Evolutionary conservation across 257 asterid genomes (phyloP).

Genomic region (Capsicum chinense): DNA sequence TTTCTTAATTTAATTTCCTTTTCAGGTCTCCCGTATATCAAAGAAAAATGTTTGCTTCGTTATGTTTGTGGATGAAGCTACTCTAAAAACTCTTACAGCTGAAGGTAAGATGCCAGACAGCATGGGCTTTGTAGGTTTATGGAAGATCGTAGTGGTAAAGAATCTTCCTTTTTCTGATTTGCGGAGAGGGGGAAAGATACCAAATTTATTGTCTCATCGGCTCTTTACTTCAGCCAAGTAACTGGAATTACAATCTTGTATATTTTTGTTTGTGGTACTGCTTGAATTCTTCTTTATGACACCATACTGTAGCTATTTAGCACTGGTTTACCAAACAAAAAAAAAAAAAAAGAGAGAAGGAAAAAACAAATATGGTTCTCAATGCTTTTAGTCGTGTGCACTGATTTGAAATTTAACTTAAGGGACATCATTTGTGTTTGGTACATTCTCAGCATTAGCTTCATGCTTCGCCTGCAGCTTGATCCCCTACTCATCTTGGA

Average conservation of each 20-base stretch:
- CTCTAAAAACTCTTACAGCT: slow-evolving; percentile 72
- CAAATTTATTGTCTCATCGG: slow-evolving; percentile 91
- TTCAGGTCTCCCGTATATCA: slow-evolving; percentile 83
- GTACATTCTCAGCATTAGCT: slow-evolving; percentile 19
- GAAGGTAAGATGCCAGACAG: slow-evolving; percentile 86
- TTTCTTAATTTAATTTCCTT: slow-evolving; percentile 30
- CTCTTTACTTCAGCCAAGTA: slow-evolving; percentile 97
- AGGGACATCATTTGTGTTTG: slow-evolving; percentile 17
- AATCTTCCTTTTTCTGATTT: slow-evolving; percentile 87
- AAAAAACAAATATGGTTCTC: background rate
- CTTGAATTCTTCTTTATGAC: background rate
- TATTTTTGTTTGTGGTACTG: slow-evolving; percentile 4
- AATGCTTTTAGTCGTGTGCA: background rate
- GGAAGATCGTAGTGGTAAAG: slow-evolving; percentile 90
- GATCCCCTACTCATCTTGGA: slow-evolving; percentile 91
- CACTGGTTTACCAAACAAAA: background rate
- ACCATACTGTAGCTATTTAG: background rate
- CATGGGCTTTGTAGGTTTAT: slow-evolving; percentile 83
- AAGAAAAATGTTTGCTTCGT: slow-evolving; percentile 97
- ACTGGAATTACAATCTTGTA: slow-evolving; percentile 16
- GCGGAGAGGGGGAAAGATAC: slow-evolving; percentile 99
- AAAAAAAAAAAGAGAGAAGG: background rate
- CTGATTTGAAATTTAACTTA: background rate
- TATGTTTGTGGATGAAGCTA: slow-evolving; percentile 91
- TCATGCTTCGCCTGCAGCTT: slow-evolving; percentile 69